Conservation (phyloP, 2,329 filamentous ascomycete genomes). For the Aphanocladium album region DNA sequence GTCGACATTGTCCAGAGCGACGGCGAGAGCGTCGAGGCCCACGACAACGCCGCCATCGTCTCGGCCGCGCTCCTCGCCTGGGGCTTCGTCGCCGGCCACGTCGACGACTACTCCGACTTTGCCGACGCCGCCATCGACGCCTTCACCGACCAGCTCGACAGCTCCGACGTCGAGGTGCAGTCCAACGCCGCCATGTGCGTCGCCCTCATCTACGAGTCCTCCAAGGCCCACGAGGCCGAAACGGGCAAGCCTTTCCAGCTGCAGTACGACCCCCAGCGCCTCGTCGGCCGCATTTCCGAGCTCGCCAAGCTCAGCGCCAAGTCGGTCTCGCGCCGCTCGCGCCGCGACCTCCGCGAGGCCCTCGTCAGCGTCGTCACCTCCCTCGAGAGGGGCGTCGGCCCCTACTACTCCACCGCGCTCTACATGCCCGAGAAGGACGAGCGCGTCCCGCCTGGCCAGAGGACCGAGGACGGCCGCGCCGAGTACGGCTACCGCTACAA, state of each 20-base stretch:
- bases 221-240: conserved; percentile 43
- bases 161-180: conserved; percentile 66
- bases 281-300: conserved; percentile 43
- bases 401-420: conserved; percentile 47
- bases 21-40: conserved; percentile 64
- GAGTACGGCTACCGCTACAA: conserved; percentile 51
- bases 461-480: conserved; percentile 37
- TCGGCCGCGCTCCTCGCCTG: conserved; percentile 71
- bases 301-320: conserved; percentile 45
- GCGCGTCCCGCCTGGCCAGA: conserved; percentile 36
- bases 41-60: conserved; percentile 66
- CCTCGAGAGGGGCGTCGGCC: conserved; percentile 49
- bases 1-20: conserved; percentile 77
- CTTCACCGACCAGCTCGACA: conserved; percentile 81
- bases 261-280: conserved; percentile 45
- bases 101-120: conserved; percentile 67
- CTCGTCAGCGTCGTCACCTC: conserved; percentile 51
- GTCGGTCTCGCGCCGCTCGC: conserved; percentile 44
- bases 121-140: conserved; percentile 71
- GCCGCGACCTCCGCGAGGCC: conserved; percentile 42
- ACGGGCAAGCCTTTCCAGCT: conserved; percentile 45
- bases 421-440: conserved; percentile 36
- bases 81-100: conserved; percentile 72
- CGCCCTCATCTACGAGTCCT: conserved; percentile 74
- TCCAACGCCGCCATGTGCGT: conserved; percentile 75